Base-by-base conservation (phyloP, 1,284 basidiomycete genomes). In the Anthracocystis panici-leucophaei region DNA sequence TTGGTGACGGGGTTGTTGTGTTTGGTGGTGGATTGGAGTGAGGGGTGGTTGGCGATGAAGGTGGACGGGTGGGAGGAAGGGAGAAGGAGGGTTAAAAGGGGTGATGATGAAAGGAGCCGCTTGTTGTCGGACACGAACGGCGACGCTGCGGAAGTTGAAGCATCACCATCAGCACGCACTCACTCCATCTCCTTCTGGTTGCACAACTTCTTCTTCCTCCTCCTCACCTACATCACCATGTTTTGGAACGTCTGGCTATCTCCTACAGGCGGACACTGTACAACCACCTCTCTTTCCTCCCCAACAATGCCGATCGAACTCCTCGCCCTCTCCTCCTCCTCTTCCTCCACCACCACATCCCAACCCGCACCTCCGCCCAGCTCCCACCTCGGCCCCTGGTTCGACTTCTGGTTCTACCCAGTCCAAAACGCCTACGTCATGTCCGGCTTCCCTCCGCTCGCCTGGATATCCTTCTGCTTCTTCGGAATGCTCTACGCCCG, bases 361-460 rank as follows among this genome's bases (percentile, higher is more conserved):
- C 46, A 16, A 18, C 12, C 54, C 3, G 16, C 49, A 11, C 40
- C 57, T 12, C n/a, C 46, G 2, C 41, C 54, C 11, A 27, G 48
- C 25, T 67, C 65, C 5, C 41, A n/a, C 18, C 41, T 52, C 21
- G 72, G 72, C 18, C 12, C 69, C 1, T 73, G 69, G 65, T 72
- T 76, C 74, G 65, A 73, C 49, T 76, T 76, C 41, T 73, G 65
- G 69, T 76, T 76, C 69, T 72, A 57, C 33, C 64, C 65, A 25
- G 56, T 72, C 4, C 54, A 65, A 21, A 76, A 56, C 42, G 5
- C 10, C 2, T 29, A 29, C 18, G 63, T 81, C 55, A 59, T 80
- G 51, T 78, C 75, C 4, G 77, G 64, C 16, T 81, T 81, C 46
- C 79, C 79, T 3, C 79, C 78, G 9, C 50, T 80, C n/a, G 79